Conservation (phyloP, 2,329 filamentous ascomycete genomes). For the Alternaria rosae region DNA sequence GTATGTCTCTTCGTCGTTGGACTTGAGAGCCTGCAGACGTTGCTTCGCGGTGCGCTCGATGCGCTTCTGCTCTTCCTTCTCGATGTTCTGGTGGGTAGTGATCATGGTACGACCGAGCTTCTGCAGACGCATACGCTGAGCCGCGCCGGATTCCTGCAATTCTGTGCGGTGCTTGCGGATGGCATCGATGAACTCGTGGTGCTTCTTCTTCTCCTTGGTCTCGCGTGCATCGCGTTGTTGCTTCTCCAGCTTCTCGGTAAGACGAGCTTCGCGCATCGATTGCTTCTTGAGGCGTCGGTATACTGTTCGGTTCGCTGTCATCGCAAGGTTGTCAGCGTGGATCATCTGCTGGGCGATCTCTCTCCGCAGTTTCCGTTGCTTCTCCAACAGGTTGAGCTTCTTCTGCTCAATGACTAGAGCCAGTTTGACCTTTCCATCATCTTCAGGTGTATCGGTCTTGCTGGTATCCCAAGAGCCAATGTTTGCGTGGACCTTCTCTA, state of each 20-base stretch:
- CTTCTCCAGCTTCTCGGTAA: slow-evolving; percentile 99
- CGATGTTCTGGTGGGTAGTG: slow-evolving; percentile 90
- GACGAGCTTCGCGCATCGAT: slow-evolving; percentile 89
- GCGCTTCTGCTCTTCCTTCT: slow-evolving; percentile 98
- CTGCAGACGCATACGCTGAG: slow-evolving; percentile 76
- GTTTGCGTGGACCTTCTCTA: slow-evolving; percentile 85
- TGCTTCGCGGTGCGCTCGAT: slow-evolving; percentile 98
- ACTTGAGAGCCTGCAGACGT: slow-evolving; percentile 97
- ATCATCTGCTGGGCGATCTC: slow-evolving; percentile 92
- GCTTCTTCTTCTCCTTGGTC: slow-evolving; percentile 97
- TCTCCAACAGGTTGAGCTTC: slow-evolving; percentile 83
- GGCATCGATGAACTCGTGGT: slow-evolving; percentile 87
- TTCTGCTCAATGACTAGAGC: slow-evolving; percentile 97
- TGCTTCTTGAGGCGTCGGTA: slow-evolving; percentile 98
- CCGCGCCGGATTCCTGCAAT: slow-evolving; percentile 70
- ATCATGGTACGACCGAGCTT: slow-evolving; percentile 92
- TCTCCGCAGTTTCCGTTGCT: slow-evolving; percentile 85
- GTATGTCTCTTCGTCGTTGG: slow-evolving; percentile 99
- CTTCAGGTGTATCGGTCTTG: slow-evolving; percentile 70
- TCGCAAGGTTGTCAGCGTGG: slow-evolving; percentile 92
- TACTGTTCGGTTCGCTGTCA: slow-evolving; percentile 91
- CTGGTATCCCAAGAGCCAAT: slow-evolving; percentile 84
- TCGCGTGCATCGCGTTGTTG: slow-evolving; percentile 96
- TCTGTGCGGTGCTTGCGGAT: slow-evolving; percentile 84
- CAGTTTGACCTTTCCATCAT: slow-evolving; percentile 81